phyloP scores from a whole-genome alignment of 1,139 yeast genomes.

The Chernovozyma aurita region DNA sequence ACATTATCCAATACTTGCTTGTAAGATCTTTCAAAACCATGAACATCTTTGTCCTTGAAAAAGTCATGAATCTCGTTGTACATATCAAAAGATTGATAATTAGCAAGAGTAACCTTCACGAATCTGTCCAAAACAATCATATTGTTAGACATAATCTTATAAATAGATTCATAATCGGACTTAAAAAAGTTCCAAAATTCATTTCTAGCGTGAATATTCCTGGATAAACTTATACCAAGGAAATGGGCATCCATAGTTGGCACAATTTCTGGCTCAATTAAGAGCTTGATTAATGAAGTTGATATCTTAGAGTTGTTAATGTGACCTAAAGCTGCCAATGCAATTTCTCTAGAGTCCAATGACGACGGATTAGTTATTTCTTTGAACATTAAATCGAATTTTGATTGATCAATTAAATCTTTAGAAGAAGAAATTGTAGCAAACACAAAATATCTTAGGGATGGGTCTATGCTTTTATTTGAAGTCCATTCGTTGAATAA shows the following conservation, averaged over 20 bases:
- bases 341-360: constrained; percentile 65
- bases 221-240: constrained; percentile 47
- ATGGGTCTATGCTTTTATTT: constrained; percentile 43
- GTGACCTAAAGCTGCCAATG: constrained; percentile 57
- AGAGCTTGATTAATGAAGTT: constrained; percentile 31
- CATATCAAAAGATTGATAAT: constrained; percentile 41
- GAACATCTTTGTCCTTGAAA: constrained; percentile 51
- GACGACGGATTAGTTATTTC: constrained; percentile 56
- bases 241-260: constrained; percentile 74
- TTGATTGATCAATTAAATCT: constrained; percentile 33
- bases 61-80: constrained; percentile 44
- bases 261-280: constrained; percentile 38
- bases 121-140: constrained; percentile 64
- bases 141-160: constrained; percentile 47
- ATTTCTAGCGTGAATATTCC: constrained; percentile 46
- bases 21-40: constrained; percentile 58
- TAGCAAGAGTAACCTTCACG: constrained; percentile 47
- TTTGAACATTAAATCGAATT: constrained; percentile 43
- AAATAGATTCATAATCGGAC: constrained; percentile 46
- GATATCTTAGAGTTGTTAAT: constrained; percentile 37
- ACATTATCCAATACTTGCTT: constrained; percentile 53
- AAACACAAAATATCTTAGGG: constrained; percentile 51
- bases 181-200: constrained; percentile 55
- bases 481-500: constrained; percentile 35
- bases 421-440: constrained; percentile 44